These are phyloP conservation scores for Russula ochroleuca DNA, from an alignment of 768 basidiomycete species.

Conservation along the genomic window DNA sequence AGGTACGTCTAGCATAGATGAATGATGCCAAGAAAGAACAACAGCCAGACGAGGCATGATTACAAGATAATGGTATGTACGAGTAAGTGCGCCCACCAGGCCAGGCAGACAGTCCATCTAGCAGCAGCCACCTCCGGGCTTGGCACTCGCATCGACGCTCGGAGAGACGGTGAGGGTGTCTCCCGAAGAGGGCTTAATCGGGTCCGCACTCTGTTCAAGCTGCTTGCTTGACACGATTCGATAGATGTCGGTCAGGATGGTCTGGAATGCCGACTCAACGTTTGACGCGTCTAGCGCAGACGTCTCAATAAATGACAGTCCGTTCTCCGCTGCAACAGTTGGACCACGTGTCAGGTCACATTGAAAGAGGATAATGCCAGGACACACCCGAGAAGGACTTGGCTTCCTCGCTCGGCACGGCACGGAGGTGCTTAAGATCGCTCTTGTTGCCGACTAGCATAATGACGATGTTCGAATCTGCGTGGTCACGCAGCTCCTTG, in stretches of 20 bases:
- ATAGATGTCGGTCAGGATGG: slow-evolving; percentile 94
- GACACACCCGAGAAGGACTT: slow-evolving; percentile 80
- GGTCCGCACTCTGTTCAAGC: slow-evolving; percentile 76
- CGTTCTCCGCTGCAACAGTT: slow-evolving; percentile 64
- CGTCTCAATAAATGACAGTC: slow-evolving; percentile 94
- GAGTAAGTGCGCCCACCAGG: slow-evolving; percentile 8
- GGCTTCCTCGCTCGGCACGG: slow-evolving; percentile 96
- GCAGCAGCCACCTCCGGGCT: slow-evolving; percentile 62
- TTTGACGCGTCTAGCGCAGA: slow-evolving; percentile 99
- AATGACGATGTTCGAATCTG: slow-evolving; percentile 88
- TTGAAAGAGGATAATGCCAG: not conserved
- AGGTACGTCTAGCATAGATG: slow-evolving; percentile 10
- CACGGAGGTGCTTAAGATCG: slow-evolving; percentile 95
- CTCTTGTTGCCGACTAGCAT: slow-evolving; percentile 99
- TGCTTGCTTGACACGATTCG: slow-evolving; percentile 95
- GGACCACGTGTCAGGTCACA: not conserved
- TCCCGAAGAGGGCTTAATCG: slow-evolving; percentile 73
- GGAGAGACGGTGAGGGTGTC: slow-evolving; percentile 83
- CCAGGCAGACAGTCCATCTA: slow-evolving; percentile 32
- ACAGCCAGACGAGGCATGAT: slow-evolving; percentile 20
- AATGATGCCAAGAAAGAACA: slow-evolving; percentile 9
- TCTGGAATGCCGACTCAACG: slow-evolving; percentile 97
- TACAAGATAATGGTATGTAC: slow-evolving; percentile 26
- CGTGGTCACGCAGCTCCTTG: slow-evolving; percentile 95
- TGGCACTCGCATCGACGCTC: slow-evolving; percentile 58